phyloP scores from a whole-genome alignment of 1,284 basidiomycete species.

The Golubevia sp. region DNA sequence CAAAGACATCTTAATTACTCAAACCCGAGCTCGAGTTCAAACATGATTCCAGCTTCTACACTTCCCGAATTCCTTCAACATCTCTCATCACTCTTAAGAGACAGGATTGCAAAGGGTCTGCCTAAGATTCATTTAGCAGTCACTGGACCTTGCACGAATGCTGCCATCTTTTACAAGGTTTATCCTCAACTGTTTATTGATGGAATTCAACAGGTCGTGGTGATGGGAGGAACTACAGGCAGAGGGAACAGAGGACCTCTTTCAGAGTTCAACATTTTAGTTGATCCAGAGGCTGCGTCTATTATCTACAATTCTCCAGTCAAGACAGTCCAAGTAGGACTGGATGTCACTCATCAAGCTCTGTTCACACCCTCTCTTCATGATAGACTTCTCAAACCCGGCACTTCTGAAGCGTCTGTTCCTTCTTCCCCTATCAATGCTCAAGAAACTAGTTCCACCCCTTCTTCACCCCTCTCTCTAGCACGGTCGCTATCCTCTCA shows the following conservation, averaged over 20 bases:
- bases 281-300: conserved; percentile 44
- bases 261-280: conserved; percentile 47
- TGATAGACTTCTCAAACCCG: background rate
- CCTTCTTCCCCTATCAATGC: conserved; percentile 15
- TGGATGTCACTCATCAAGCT: conserved; percentile 50
- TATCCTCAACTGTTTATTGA: conserved; percentile 24
- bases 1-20: conserved; percentile 7
- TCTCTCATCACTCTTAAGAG: too few relatives aligned
- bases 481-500: too few relatives aligned
- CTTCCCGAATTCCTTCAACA: too few relatives aligned
- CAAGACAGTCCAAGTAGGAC: conserved; percentile 45
- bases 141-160: conserved; percentile 49
- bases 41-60: background rate
- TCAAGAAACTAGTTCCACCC: background rate
- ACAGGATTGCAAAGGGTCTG: conserved; percentile 5
- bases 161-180: conserved; percentile 38
- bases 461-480: too few relatives aligned
- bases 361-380: conserved; percentile 35
- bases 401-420: background rate
- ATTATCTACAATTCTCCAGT: conserved; percentile 44
- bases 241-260: conserved; percentile 34
- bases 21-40: background rate
- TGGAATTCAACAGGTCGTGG: conserved; percentile 40
- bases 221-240: conserved; percentile 48
- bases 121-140: conserved; percentile 33